Evolutionary conservation across 2,329 filamentous ascomycete species (phyloP).

Genomic region (Knufia petricola): DNA sequence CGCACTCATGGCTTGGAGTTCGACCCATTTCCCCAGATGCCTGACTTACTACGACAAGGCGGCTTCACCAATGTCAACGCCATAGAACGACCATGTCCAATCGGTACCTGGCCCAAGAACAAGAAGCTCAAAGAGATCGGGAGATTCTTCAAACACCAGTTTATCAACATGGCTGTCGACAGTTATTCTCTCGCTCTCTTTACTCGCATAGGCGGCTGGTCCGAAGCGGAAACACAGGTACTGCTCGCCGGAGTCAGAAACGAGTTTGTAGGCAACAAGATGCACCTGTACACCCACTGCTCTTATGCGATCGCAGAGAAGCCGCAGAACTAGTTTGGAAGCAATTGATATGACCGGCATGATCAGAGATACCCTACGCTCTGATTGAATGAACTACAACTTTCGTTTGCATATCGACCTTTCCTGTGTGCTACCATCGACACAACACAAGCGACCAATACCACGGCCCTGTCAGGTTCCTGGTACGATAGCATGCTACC

Average conservation of each 20-base stretch:
- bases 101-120: conserved; percentile 26
- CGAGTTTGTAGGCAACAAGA: conserved; percentile 19
- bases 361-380: no score
- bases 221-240: conserved; percentile 19
- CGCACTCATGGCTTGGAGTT: conserved; percentile 10
- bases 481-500: no score
- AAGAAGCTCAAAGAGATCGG: conserved; percentile 24
- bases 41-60: conserved; percentile 12
- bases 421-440: no score
- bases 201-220: conserved; percentile 23
- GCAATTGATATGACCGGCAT: no score
- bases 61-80: conserved; percentile 22
- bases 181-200: conserved; percentile 20
- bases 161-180: conserved; percentile 12
- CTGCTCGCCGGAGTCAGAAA: conserved; percentile 19
- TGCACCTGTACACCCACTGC: conserved; percentile 14
- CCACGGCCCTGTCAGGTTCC: no score
- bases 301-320: conserved; percentile 6
- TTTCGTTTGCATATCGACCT: no score
- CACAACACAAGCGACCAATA: neutral
- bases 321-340: neutral
- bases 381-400: no score
- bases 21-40: neutral
- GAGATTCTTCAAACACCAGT: conserved; percentile 3
- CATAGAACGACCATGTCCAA: conserved; percentile 22